Conservation (phyloP, 345 rosid species). For the Hirschfeldia incana region DNA sequence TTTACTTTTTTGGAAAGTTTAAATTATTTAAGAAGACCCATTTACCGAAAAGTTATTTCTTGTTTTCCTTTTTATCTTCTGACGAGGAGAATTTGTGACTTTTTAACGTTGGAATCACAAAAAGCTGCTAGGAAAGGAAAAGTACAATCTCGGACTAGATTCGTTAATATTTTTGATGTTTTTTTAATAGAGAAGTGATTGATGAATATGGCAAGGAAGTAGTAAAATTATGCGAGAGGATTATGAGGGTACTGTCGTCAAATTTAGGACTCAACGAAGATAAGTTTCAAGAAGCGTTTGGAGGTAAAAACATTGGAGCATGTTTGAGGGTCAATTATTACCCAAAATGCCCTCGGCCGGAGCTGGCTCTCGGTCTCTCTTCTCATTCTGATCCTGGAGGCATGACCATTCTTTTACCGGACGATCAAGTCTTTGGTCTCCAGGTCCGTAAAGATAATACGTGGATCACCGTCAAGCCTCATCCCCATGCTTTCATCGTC, state of each 20-base stretch:
- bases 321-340: constrained; percentile 85
- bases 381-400: constrained; percentile 97
- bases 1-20: background rate
- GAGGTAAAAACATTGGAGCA: constrained; percentile 71
- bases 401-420: constrained; percentile 80
- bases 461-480: constrained; percentile 94
- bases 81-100: background rate
- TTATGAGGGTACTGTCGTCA: constrained; percentile 72
- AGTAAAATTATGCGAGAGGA: constrained; percentile 55
- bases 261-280: constrained; percentile 61
- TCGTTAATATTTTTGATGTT: background rate
- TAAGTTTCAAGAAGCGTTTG: constrained; percentile 65
- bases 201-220: constrained; percentile 72
- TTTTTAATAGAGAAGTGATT: constrained; percentile 55
- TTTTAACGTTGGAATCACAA: constrained; percentile 2
- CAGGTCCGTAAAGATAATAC: constrained; percentile 61
- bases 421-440: constrained; percentile 69
- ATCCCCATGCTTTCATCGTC: constrained; percentile 74
- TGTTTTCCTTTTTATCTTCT: background rate
- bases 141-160: background rate
- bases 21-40: background rate
- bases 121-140: background rate
- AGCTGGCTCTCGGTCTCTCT: constrained; percentile 77
- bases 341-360: constrained; percentile 94
- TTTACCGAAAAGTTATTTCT: background rate